phyloP scores from a whole-genome alignment of 106 monocot species.

The Dendrobium nobile region DNA sequence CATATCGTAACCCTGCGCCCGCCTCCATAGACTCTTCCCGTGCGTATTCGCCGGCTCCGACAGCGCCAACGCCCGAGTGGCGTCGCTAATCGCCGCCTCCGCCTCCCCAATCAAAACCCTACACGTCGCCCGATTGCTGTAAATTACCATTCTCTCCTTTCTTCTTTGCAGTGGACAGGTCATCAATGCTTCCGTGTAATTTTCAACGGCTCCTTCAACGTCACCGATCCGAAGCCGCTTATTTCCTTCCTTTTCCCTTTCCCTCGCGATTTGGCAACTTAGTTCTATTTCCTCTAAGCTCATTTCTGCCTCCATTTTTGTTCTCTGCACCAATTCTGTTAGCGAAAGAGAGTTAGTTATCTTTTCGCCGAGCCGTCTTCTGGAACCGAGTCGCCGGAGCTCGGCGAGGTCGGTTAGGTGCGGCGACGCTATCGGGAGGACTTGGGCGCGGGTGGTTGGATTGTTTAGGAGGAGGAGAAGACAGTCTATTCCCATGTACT shows the following conservation, averaged over 20 bases:
- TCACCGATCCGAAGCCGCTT: conserved; percentile 39
- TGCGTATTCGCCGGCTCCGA: conserved; percentile 34
- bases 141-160: conserved; percentile 35
- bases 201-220: conserved; percentile 27
- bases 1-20: conserved; percentile 74
- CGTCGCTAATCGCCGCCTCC: conserved; percentile 48
- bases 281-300: conserved; percentile 10
- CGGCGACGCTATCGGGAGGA: conserved; percentile 16
- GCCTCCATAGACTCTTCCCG: conserved; percentile 58
- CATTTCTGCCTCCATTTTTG: conserved; percentile 28
- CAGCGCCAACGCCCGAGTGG: conserved; percentile 52
- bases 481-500: conserved; percentile 81
- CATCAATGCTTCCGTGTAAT: conserved; percentile 37
- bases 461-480: conserved; percentile 43
- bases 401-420: conserved; percentile 48
- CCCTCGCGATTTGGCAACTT: not conserved
- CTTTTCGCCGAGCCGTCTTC: conserved; percentile 19
- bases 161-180: conserved; percentile 33
- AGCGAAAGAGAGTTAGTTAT: conserved; percentile 30
- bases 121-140: conserved; percentile 71
- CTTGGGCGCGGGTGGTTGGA: conserved; percentile 12
- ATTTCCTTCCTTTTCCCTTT: conserved; percentile 48
- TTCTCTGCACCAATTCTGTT: conserved; percentile 27
- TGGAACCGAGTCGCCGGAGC: conserved; percentile 30
- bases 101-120: conserved; percentile 27